Conservation (phyloP, 1,139 yeast genomes). For the Hyphopichia wangnamkhiaoensis region DNA sequence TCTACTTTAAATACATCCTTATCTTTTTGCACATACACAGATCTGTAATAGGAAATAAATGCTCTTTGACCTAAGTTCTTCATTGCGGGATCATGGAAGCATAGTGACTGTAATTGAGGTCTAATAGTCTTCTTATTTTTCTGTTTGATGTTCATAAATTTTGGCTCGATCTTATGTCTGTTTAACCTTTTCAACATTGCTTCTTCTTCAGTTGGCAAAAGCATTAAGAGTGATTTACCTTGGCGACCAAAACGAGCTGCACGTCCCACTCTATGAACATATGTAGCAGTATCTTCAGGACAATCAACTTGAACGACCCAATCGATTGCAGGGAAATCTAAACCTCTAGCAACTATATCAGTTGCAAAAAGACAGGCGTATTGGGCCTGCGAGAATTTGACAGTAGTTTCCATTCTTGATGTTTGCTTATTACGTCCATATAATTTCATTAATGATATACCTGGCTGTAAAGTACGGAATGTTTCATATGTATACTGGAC, state of each 20-base stretch:
- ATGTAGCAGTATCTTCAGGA: constrained; percentile 94
- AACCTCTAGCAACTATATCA: constrained; percentile 95
- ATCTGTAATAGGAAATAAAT: constrained; percentile 83
- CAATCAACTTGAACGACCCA: constrained; percentile 97
- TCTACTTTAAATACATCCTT: constrained; percentile 80
- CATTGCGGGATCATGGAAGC: constrained; percentile 89
- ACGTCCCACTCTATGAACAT: constrained; percentile 95
- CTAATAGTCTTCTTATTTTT: constrained; percentile 77
- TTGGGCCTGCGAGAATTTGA: constrained; percentile 81
- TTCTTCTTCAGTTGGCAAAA: constrained; percentile 81
- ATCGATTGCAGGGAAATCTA: constrained; percentile 95
- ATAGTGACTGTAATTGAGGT: constrained; percentile 82
- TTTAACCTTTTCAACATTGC: constrained; percentile 69
- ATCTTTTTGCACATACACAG: constrained; percentile 84
- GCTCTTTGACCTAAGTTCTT: constrained; percentile 96
- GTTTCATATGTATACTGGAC: constrained; percentile 93
- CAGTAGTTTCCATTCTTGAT: constrained; percentile 86
- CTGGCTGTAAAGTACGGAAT: constrained; percentile 91
- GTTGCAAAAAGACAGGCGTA: constrained; percentile 92
- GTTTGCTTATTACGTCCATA: constrained; percentile 97
- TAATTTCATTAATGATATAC: constrained; percentile 85
- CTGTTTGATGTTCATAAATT: constrained; percentile 72
- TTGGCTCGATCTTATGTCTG: constrained; percentile 66
- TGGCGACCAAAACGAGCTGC: constrained; percentile 90
- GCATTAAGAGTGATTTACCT: constrained; percentile 83